Base-by-base conservation (phyloP, 495 filamentous ascomycete genomes). In the Penicillium bialowiezense region DNA sequence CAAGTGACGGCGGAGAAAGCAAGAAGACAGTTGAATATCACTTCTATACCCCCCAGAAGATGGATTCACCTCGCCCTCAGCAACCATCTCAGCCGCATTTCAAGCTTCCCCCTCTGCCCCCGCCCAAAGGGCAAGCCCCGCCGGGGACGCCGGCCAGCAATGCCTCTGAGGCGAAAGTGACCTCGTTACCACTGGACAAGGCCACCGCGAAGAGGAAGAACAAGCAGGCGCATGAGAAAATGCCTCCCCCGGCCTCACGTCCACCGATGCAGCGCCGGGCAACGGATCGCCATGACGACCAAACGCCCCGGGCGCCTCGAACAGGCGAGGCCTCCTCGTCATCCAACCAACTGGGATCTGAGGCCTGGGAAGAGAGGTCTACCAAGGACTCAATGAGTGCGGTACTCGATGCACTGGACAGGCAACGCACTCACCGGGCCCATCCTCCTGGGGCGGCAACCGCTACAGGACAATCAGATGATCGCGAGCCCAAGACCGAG, bases 191-290 rank as follows among this genome's bases (percentile, higher is more conserved):
- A 55, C 64, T 0, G 72, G 75, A 20, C 62, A 66, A 9, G 12
- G 73, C 71, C 2, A 67, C 66, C 7, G 56, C 60, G 20, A 77
- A 76, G 59, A 67, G 74, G 19, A 77, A 77, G 50, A 59, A 70
- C 8, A 53, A 58, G 2, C 65, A 68, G 0, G 41, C 54, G 7
- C 74, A 77, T 44, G 64, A 66, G 31, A 53, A 63, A 7, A 62
- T 65, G 29, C 72, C 72, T 38, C 48, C 65, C 8, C 72, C 73
- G 0, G 58, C 64, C 23, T 61, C 59, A 13, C 61, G 58, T 20
- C 49, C 1, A 34, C 48, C 8, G 56, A 59, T 10, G 17, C 23
- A 5, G 14, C 7, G 6, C 14, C 18, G 17, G 12, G 26, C 18
- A n/a, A n/a, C 23, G 3, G 23, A 3, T 26, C 3, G 3, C 4